These are phyloP conservation scores for Acanthamoeba royreba DNA, from an alignment of 208 protist species.

Conservation along the genomic window DNA sequence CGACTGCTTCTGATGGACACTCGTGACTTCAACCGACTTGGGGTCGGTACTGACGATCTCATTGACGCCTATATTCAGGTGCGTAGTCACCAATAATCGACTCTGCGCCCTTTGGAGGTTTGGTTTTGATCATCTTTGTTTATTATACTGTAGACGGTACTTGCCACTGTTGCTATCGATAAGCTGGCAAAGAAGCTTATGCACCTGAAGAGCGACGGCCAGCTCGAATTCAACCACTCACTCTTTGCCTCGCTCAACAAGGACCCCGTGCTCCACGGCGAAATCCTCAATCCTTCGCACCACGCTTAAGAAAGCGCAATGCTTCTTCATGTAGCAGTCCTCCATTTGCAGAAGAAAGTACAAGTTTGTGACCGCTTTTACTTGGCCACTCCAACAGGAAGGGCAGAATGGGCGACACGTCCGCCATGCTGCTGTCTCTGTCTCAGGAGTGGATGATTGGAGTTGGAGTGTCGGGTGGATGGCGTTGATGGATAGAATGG, in stretches of 20 bases:
- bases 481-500: no score
- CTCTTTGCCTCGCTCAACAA: constrained; percentile 46
- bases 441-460: no score
- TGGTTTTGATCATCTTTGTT: neutral
- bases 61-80: constrained; percentile 80
- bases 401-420: no score
- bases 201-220: neutral
- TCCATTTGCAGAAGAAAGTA: no score
- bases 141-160: constrained; percentile 52
- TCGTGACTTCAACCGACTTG: constrained; percentile 78
- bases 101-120: neutral
- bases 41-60: constrained; percentile 77
- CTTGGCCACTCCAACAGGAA: no score
- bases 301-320: no score
- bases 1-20: constrained; percentile 75
- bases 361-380: no score
- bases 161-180: constrained; percentile 77
- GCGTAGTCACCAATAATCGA: neutral
- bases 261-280: neutral
- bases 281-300: constrained; percentile 1
- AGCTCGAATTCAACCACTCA: neutral
- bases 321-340: no score
- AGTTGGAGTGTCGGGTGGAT: no score
- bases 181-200: constrained; percentile 60
- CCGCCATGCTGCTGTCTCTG: no score